Conservation (phyloP, 2,329 filamentous ascomycete genomes). For the Nannizziopsis barbatae region DNA sequence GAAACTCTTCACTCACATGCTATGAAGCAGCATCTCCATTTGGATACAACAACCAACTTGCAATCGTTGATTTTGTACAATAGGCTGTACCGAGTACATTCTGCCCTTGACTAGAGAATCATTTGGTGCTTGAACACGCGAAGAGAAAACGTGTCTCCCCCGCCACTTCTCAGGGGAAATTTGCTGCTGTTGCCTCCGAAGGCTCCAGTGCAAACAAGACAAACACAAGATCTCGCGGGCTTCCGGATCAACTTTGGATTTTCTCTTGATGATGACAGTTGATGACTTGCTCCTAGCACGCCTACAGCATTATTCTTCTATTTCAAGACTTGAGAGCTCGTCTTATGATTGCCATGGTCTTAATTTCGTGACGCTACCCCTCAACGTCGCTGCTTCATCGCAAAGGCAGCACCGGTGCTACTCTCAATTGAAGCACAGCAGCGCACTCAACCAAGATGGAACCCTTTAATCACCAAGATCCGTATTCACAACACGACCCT, state of each 20-base stretch:
- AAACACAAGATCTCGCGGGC: constrained; percentile 6
- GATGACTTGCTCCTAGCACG: background rate
- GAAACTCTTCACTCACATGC: too few relatives aligned
- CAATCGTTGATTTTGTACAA: too few relatives aligned
- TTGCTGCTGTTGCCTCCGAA: background rate
- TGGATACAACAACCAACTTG: too few relatives aligned
- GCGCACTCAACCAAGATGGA: constrained; percentile 24
- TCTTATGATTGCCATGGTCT: too few relatives aligned
- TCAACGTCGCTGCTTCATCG: background rate
- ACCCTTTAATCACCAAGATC: constrained; percentile 28
- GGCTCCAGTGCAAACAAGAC: constrained; percentile 13
- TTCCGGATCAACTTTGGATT: background rate
- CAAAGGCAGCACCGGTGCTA: background rate
- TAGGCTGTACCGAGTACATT: too few relatives aligned
- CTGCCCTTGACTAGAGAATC: too few relatives aligned
- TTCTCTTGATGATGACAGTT: background rate
- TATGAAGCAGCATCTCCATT: too few relatives aligned
- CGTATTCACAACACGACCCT: constrained; percentile 13
- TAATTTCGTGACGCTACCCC: too few relatives aligned
- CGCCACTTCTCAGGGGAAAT: background rate
- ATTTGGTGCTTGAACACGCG: too few relatives aligned
- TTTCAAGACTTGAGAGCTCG: too few relatives aligned
- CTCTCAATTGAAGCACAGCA: background rate
- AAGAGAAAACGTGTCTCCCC: too few relatives aligned
- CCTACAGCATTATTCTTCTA: too few relatives aligned